Evolutionary conservation across 2,329 filamentous ascomycete genomes (phyloP), one percentile per base, ranked within the genome.

Genomic region (Talaromyces rugulosus): DNA sequence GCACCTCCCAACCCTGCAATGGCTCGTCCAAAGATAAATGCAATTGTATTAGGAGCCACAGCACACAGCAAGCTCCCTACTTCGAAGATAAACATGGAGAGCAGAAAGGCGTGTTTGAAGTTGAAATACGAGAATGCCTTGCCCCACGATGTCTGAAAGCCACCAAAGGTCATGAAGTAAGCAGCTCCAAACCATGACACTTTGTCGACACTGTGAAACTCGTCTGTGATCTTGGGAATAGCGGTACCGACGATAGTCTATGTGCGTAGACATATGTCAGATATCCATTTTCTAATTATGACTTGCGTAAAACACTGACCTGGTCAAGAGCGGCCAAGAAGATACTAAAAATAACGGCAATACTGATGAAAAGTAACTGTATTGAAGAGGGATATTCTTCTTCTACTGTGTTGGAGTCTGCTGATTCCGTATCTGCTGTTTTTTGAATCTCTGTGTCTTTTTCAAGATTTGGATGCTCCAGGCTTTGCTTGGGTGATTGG

Each of bases 1-100:
- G 69, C 67, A 36, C 52, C 66, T 11, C 71, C 71, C n/a, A 72
- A 60, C 1, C 71, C 71, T 12, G 68, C 59, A 28, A 73, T 64
- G 16, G 69, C 70, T 31, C 71, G 66, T 18, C 71, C 70, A 27
- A 72, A 56, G 23, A 73, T 68, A 27, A 73, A 62, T 33, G 66
- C 67, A 8, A 57, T 67, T 11, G 64, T 66, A 34, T 58, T 66
- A 5, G 66, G 64, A 3, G 71, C 67, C 4, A 70, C 60, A 42
- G 64, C 71, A 51, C 68, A 69, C 2, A 72, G 55, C 9, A 69
- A 51, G 27, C 64, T 70, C 5, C 68, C 68, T 16, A 72, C 40
- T 53, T 74, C 70, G 57, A 74, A 73, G 9, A 71, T 54, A 30
- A 62, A 62, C 3, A 71, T 63, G 1, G 66, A 66, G n/a, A 62